Conservation (phyloP, 2,329 filamentous ascomycete genomes). For the Aspergillus sojae region DNA sequence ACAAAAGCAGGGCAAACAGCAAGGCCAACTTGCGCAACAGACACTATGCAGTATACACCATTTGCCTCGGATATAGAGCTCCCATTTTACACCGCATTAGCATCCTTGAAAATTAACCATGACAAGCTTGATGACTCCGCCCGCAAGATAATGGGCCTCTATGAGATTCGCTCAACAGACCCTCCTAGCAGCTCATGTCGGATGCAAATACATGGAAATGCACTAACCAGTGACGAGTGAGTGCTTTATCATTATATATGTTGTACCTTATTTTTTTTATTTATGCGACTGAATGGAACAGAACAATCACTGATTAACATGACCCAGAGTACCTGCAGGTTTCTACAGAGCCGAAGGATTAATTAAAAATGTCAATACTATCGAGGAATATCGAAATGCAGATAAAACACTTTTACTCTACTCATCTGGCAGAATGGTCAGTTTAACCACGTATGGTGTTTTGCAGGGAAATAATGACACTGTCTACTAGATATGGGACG, state of each 20-base stretch:
- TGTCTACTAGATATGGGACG: constrained; percentile 82
- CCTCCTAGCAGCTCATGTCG: constrained; percentile 75
- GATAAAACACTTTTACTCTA: constrained; percentile 80
- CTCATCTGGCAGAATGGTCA: constrained; percentile 75
- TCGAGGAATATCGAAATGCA: constrained; percentile 85
- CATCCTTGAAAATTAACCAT: constrained; percentile 90
- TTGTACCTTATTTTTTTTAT: no score
- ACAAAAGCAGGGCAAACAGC: neutral
- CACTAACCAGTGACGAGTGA: constrained; percentile 80
- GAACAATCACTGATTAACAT: neutral
- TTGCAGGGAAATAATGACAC: constrained; percentile 14
- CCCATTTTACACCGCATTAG: constrained; percentile 92
- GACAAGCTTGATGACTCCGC: constrained; percentile 96
- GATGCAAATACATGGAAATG: constrained; percentile 87
- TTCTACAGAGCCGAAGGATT: constrained; percentile 85
- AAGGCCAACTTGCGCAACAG: neutral
- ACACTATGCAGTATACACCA: constrained; percentile 72
- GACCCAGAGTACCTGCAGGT: constrained; percentile 64
- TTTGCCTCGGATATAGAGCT: constrained; percentile 95
- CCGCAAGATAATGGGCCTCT: constrained; percentile 81
- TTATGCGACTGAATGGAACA: neutral
- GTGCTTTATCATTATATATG: constrained; percentile 38
- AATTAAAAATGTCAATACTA: constrained; percentile 94
- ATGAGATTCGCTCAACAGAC: constrained; percentile 76
- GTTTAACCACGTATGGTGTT: constrained; percentile 19